Percentiles rank a stretch among this genome's conserved stretches.
Conservation (phyloP, 2,329 filamentous ascomycete species). For the Didymella pomorum region DNA sequence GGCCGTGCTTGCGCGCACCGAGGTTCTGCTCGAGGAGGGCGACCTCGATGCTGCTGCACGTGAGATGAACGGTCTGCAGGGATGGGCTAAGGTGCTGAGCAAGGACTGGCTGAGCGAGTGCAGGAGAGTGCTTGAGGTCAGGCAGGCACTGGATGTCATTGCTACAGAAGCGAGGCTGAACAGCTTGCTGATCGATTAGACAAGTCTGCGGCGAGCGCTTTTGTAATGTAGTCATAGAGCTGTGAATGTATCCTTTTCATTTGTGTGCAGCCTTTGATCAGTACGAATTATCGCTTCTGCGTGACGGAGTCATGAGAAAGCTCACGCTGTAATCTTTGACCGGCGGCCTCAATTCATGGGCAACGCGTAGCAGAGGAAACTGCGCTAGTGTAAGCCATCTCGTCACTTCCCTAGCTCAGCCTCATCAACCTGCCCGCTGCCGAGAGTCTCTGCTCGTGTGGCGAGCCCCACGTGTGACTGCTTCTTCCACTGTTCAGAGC, state of each 20-base stretch:
- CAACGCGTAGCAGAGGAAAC: too few species aligned
- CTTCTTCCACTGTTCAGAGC: too few species aligned
- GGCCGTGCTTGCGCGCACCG: conserved; percentile 87
- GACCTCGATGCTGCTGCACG: conserved; percentile 89
- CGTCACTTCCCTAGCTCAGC: too few species aligned
- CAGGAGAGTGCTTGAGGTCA: conserved; percentile 90
- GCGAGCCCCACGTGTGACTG: too few species aligned
- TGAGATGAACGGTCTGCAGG: conserved; percentile 91
- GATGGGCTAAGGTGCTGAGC: conserved; percentile 95
- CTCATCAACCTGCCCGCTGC: too few species aligned
- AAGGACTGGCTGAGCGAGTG: conserved; percentile 93
- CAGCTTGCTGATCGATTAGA: conserved; percentile 80
- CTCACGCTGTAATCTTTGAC: too few species aligned
- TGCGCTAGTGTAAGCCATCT: too few species aligned
- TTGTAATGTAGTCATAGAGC: conserved; percentile 24
- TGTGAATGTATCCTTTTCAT: conserved; percentile 15
- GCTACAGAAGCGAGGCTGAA: conserved; percentile 88
- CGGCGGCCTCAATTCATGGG: too few species aligned
- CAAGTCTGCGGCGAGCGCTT: conserved; percentile 1
- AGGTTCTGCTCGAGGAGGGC: conserved; percentile 90
- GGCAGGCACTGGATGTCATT: conserved; percentile 95
- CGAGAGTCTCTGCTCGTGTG: too few species aligned
- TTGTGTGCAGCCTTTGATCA: background rate
- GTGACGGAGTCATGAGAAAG: too few species aligned
- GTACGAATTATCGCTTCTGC: too few species aligned